These are phyloP conservation scores for Tanacetum coccineum DNA, from an alignment of 129 eudicot species.

Conservation along the genomic window DNA sequence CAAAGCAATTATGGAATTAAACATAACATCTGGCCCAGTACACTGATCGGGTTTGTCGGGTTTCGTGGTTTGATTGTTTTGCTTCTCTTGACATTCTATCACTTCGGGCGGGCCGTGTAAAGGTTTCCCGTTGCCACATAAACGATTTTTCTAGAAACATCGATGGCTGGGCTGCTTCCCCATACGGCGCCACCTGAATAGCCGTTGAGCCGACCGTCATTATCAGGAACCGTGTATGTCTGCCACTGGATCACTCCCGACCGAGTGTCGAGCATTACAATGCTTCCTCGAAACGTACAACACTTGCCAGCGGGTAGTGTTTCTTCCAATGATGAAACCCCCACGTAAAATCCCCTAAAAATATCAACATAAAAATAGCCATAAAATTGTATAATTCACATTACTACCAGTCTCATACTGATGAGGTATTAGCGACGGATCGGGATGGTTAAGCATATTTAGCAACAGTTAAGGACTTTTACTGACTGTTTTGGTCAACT, in stretches of 20 bases:
- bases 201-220: constrained; percentile 45
- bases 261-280: constrained; percentile 52
- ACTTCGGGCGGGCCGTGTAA: constrained; percentile 63
- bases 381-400: not conserved
- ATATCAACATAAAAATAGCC: not conserved
- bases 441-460: too few relatives aligned
- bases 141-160: constrained; percentile 34
- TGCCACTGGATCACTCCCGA: constrained; percentile 60
- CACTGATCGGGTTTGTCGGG: constrained; percentile 54
- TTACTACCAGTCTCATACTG: not conserved
- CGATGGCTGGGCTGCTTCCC: constrained; percentile 86
- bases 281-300: constrained; percentile 61
- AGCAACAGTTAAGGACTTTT: not conserved
- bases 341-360: constrained; percentile 50
- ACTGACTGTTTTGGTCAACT: not conserved
- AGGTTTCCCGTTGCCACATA: constrained; percentile 64
- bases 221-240: constrained; percentile 65
- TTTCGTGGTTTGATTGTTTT: constrained; percentile 45
- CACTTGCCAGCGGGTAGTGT: constrained; percentile 31
- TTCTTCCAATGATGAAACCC: constrained; percentile 56
- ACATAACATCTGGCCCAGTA: constrained; percentile 45
- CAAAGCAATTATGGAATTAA: constrained; percentile 52
- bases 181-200: constrained; percentile 71
- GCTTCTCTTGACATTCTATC: constrained; percentile 49
- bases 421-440: not conserved